Evolutionary conservation across 495 filamentous ascomycete species (phyloP).

Genomic region (Chaetomium fimeti): DNA sequence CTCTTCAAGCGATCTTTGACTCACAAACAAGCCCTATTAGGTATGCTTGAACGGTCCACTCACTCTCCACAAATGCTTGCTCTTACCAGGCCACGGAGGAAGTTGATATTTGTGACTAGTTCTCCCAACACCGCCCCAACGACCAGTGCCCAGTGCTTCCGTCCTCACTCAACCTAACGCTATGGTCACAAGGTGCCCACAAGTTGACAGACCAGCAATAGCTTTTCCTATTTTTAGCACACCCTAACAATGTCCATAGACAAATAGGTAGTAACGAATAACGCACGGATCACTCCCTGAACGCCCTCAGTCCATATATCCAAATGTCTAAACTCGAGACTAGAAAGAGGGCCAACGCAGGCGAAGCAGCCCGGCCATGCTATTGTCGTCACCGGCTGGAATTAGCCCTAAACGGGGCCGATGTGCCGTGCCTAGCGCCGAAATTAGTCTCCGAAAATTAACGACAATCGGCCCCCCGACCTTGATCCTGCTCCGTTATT

Average conservation of each 20-base stretch:
- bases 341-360: neutral
- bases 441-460: slow-evolving; percentile 11
- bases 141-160: too few species aligned
- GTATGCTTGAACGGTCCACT: too few species aligned
- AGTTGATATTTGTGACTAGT: too few species aligned
- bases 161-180: neutral
- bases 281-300: neutral
- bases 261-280: neutral
- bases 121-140: too few species aligned
- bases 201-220: neutral
- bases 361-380: neutral
- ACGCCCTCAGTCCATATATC: neutral
- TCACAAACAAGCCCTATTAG: too few species aligned
- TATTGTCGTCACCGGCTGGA: neutral
- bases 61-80: too few species aligned
- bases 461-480: neutral
- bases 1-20: too few species aligned
- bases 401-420: neutral
- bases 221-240: neutral
- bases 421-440: neutral
- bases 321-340: neutral
- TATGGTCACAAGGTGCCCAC: neutral
- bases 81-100: too few species aligned
- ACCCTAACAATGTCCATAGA: neutral
- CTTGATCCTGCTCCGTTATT: slow-evolving; percentile 2